These are phyloP conservation scores for Theobroma cacao DNA, from an alignment of 345 rosid species.

Conservation along the genomic window DNA sequence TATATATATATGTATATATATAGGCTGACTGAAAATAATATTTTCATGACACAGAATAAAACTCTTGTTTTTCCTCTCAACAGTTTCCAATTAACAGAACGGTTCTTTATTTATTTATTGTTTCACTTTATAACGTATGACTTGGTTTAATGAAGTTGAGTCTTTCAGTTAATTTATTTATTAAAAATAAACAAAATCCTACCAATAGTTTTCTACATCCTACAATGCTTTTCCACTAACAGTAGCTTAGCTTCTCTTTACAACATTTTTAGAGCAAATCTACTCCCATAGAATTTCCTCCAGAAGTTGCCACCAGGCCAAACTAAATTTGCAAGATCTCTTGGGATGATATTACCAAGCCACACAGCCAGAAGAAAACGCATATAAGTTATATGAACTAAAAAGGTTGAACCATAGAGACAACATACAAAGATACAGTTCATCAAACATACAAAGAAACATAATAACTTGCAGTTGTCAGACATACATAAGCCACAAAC, in stretches of 20 bases:
- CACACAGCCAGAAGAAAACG: not conserved
- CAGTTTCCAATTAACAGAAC: not conserved
- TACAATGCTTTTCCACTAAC: not conserved
- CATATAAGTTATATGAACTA: not conserved
- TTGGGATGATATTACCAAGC: not conserved
- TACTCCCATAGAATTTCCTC: not conserved
- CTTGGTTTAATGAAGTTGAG: not conserved
- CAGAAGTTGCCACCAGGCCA: not conserved
- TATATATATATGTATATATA: too few relatives aligned
- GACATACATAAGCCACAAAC: not conserved
- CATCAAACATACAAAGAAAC: not conserved
- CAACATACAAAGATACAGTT: not conserved
- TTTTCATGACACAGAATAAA: too few relatives aligned
- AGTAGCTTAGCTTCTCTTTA: not conserved
- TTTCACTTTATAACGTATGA: not conserved
- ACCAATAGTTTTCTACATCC: not conserved
- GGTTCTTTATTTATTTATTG: not conserved
- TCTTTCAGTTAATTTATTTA: not conserved
- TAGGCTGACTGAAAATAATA: too few relatives aligned
- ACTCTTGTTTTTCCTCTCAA: too few relatives aligned
- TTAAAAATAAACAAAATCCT: not conserved
- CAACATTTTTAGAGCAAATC: not conserved
- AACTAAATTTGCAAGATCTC: not conserved
- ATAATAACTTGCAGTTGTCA: slow-evolving; percentile 4
- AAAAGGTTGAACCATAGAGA: slow-evolving; percentile 3